Evolutionary conservation across 164 flowering plant genomes (phyloP).

Genomic region (Magnolia sinica): DNA sequence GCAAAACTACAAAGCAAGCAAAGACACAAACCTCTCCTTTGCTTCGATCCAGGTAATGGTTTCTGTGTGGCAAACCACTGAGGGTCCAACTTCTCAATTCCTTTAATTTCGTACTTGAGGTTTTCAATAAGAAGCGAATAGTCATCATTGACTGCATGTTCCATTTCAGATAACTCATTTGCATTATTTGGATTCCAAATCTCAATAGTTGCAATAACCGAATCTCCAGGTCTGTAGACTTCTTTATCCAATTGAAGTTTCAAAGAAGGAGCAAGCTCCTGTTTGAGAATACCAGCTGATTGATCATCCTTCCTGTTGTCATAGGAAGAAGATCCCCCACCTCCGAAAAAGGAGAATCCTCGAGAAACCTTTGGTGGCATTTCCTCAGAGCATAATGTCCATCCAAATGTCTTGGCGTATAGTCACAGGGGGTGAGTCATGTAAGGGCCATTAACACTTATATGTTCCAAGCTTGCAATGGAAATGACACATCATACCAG

Average conservation of each 20-base stretch:
- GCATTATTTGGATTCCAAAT: slow-evolving; percentile 29
- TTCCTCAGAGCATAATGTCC: slow-evolving; percentile 15
- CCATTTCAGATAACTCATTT: slow-evolving; percentile 9
- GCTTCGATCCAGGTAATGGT: slow-evolving; percentile 59
- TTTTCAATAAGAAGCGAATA: slow-evolving; percentile 59
- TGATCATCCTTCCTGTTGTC: slow-evolving; percentile 11
- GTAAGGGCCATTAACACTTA: not conserved
- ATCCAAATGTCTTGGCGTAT: slow-evolving; percentile 3
- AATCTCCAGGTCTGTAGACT: slow-evolving; percentile 83
- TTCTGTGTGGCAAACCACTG: slow-evolving; percentile 83
- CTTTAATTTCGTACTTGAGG: slow-evolving; percentile 71
- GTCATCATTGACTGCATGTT: slow-evolving; percentile 4
- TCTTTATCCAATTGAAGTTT: slow-evolving; percentile 62
- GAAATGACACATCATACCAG: not conserved
- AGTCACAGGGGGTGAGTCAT: not conserved
- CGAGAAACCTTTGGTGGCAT: slow-evolving; percentile 32
- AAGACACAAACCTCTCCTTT: slow-evolving; percentile 55
- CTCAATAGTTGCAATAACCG: slow-evolving; percentile 52
- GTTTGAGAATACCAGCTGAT: slow-evolving; percentile 6
- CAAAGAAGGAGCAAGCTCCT: slow-evolving; percentile 38
- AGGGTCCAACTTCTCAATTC: slow-evolving; percentile 81
- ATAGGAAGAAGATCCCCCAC: slow-evolving; percentile 25
- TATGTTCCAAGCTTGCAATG: not conserved
- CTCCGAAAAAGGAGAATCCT: slow-evolving; percentile 60
- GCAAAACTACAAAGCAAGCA: not conserved